These are phyloP conservation scores for Aspergillus sp. DNA, from an alignment of 2,329 filamentous ascomycete genomes.

Conservation along the genomic window DNA sequence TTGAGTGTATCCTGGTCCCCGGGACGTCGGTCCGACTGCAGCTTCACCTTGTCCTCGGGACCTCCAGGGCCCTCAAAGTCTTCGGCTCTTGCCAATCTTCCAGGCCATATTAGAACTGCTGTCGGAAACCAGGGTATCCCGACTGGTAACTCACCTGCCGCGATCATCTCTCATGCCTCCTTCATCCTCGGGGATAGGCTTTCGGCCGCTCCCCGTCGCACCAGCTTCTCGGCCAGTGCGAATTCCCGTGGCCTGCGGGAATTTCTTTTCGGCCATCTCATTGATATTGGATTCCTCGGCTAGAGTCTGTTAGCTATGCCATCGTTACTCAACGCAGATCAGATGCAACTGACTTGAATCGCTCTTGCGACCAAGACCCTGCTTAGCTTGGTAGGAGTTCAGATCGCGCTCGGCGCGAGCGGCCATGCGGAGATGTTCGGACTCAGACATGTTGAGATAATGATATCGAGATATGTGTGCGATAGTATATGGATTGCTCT, in stretches of 20 bases:
- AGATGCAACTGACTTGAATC: conserved; percentile 34
- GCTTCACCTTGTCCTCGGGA: conserved; percentile 34
- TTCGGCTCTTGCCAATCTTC: conserved; percentile 34
- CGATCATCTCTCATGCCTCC: conserved; percentile 40
- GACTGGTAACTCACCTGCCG: conserved; percentile 33
- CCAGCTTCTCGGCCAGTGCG: conserved; percentile 36
- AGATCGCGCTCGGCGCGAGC: conserved; percentile 40
- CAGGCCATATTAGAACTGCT: neutral
- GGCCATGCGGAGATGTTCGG: conserved; percentile 27
- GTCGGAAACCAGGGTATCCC: neutral
- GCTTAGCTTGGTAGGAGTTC: conserved; percentile 40
- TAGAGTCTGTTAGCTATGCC: conserved; percentile 8
- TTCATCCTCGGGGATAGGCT: conserved; percentile 41
- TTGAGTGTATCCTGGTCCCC: conserved; percentile 29
- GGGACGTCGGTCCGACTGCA: conserved; percentile 23
- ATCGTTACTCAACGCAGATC: neutral
- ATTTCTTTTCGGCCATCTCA: conserved; percentile 37
- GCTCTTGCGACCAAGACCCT: conserved; percentile 38
- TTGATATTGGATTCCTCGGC: conserved; percentile 44
- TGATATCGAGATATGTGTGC: neutral
- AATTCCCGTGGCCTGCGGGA: conserved; percentile 33
- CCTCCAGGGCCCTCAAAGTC: conserved; percentile 37
- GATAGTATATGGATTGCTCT: too few relatives aligned
- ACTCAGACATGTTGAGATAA: neutral
- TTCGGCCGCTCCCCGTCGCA: conserved; percentile 37